Base-by-base conservation (phyloP, 805 yeast genomes). In the Candida sithepensis region DNA sequence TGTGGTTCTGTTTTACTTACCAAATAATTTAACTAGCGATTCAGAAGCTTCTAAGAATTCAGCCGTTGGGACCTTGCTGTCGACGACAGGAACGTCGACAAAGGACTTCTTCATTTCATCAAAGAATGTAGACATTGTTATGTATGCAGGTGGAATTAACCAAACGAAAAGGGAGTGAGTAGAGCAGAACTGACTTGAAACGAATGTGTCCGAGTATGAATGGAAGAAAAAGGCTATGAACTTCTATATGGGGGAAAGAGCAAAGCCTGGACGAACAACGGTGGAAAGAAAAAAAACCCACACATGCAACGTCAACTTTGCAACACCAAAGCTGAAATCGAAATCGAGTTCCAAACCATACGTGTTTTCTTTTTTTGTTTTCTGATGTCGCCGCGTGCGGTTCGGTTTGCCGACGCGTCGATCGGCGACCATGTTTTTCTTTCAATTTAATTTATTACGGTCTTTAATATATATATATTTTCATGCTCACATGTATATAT, bases 21-120 rank as follows among this genome's bases (percentile, higher is more conserved):
- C 94, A 65, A 89, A 90, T 52, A 90, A 73, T 66, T 85, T 82
- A 58, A 89, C 88, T 50, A 89, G 73, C 10, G 95, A 84, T 69
- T 84, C 94, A 18, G 94, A 73, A 13, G 97, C 96, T 61, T 82
- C 88, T 53, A 89, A 74, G 61, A 89, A 89, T 59, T 81, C 82
- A 18, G 82, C 70, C 16, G 97, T 88, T 58, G 84, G 73, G 62
- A 89, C 74, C 66, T 86, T 81, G 48, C 74, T 73, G 50, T 78
- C 83, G 40, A 69, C 64, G 52, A 86, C 73, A 24, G 87, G 78
- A 44, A 89, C 95, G 60, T 85, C 94, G 57, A 74, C 77, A 67
- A 86, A 89, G 59, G 89, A 82, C 65, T 73, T 75, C 61, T 83
- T 81, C 78, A 83, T 78, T 55, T 80, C 81, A 69, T 88, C 96